Conservation (phyloP, 371 early-diverging fungal species). For the Dichotomocladium elegans region DNA sequence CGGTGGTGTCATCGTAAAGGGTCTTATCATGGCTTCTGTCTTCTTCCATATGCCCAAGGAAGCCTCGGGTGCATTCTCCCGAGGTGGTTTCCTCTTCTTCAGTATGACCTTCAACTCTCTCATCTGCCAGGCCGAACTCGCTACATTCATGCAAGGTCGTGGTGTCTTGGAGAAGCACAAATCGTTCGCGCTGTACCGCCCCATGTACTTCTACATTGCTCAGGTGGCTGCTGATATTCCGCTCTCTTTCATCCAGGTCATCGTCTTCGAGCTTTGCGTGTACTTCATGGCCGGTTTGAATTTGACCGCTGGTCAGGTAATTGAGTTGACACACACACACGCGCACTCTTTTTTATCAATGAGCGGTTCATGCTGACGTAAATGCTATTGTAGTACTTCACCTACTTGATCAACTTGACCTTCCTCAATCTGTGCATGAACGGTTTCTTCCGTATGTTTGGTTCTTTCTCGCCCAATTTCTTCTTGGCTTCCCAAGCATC, state of each 20-base stretch:
- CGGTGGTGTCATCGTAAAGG: conserved; percentile 54
- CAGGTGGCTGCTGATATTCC: conserved; percentile 49
- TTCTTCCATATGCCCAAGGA: conserved; percentile 53
- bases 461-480: conserved; percentile 53
- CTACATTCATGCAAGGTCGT: conserved; percentile 53
- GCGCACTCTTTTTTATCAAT: no score
- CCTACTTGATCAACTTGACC: conserved; percentile 41
- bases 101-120: conserved; percentile 58
- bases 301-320: conserved; percentile 45
- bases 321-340: no score
- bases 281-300: conserved; percentile 62
- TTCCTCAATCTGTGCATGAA: conserved; percentile 53
- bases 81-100: conserved; percentile 63
- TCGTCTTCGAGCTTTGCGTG: conserved; percentile 33
- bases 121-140: conserved; percentile 52
- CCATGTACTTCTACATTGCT: conserved; percentile 57
- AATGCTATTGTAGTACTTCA: conserved; percentile 36
- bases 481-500: conserved; percentile 55
- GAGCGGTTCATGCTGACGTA: background rate
- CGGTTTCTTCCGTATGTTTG: conserved; percentile 60
- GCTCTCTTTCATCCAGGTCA: conserved; percentile 39
- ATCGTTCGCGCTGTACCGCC: conserved; percentile 60
- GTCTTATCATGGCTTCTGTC: conserved; percentile 64
- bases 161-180: conserved; percentile 68
- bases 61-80: conserved; percentile 59